A percentile compares a stretch with the other conserved stretches of the same genome.
These are phyloP conservation scores for Podaxis sp. DNA, from an alignment of 768 basidiomycete species.

Conservation along the genomic window DNA sequence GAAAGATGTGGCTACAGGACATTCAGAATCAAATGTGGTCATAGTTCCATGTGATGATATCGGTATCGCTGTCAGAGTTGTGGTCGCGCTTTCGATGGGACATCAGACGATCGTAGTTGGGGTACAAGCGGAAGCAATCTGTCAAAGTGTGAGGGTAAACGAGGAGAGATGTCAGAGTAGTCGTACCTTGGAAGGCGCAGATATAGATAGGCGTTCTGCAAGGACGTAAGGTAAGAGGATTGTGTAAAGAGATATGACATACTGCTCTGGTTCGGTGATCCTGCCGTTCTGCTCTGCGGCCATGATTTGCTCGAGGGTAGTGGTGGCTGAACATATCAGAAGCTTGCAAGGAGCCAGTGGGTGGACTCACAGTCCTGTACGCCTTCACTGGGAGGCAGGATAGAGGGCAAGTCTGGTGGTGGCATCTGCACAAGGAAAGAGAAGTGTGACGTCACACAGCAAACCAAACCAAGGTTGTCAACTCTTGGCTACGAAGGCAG, in stretches of 20 bases:
- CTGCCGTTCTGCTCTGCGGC: constrained; percentile 43
- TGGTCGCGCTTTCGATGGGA: constrained; percentile 73
- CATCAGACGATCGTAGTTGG: constrained; percentile 64
- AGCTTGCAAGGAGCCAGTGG: background rate
- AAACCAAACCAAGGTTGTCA: background rate
- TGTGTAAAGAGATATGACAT: constrained; percentile 20
- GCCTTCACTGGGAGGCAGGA: constrained; percentile 46
- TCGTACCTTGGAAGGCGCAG: constrained; percentile 57
- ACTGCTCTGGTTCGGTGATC: constrained; percentile 66
- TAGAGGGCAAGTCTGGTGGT: constrained; percentile 34
- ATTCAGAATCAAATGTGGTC: constrained; percentile 22
- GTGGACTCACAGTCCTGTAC: constrained; percentile 42
- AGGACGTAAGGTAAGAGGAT: background rate
- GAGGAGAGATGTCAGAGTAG: background rate
- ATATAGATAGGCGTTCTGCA: constrained; percentile 77
- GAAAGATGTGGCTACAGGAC: background rate
- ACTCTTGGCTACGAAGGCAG: background rate
- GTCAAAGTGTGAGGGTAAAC: background rate
- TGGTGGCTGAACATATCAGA: constrained; percentile 34
- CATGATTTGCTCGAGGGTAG: constrained; percentile 50
- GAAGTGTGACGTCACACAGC: constrained; percentile 31
- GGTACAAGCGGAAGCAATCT: constrained; percentile 73
- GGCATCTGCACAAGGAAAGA: background rate
- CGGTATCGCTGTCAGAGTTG: constrained; percentile 43
- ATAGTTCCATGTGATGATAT: constrained; percentile 72